phyloP scores from a whole-genome alignment of 352 stramenopile species.

The Pythium insidiosum region DNA sequence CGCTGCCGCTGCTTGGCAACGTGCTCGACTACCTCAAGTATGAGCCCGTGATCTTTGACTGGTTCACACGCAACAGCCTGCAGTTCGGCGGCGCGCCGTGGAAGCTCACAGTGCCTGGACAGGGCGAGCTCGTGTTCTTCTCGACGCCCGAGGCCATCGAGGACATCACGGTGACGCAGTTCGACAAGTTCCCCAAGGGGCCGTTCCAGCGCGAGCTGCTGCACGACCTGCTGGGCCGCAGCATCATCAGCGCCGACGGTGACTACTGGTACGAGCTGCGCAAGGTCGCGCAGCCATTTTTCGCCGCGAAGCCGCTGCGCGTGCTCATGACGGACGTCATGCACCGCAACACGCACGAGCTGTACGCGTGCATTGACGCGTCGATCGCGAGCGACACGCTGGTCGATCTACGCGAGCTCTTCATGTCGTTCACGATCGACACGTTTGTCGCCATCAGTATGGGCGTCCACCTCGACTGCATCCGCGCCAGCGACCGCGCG shows the following conservation, averaged over 20 bases:
- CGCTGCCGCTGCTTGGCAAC: constrained; percentile 32
- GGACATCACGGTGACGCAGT: constrained; percentile 30
- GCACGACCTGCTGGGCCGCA: constrained; percentile 11
- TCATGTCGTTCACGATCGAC: constrained; percentile 45
- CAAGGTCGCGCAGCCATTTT: constrained; percentile 22
- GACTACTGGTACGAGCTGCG: constrained; percentile 24
- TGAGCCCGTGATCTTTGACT: constrained; percentile 35
- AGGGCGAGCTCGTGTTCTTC: constrained; percentile 15
- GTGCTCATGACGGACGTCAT: constrained; percentile 13
- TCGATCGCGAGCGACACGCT: not conserved
- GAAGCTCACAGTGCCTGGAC: constrained; percentile 11
- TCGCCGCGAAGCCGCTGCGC: constrained; percentile 21
- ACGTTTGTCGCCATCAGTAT: constrained; percentile 50
- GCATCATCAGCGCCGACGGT: constrained; percentile 21
- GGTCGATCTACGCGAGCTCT: constrained; percentile 22
- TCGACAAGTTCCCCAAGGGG: constrained; percentile 26
- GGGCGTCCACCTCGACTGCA: constrained; percentile 32
- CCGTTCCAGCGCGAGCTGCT: constrained; percentile 15
- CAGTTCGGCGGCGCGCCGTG: constrained; percentile 17
- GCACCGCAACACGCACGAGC: constrained; percentile 9
- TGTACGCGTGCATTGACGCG: constrained; percentile 8
- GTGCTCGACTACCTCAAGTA: constrained; percentile 20
- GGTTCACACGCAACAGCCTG: constrained; percentile 15
- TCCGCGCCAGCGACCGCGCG: constrained; percentile 25
- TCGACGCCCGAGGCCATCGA: constrained; percentile 16